phyloP scores from a whole-genome alignment of 148 eudicot species.

The Nepenthes gracilis region DNA sequence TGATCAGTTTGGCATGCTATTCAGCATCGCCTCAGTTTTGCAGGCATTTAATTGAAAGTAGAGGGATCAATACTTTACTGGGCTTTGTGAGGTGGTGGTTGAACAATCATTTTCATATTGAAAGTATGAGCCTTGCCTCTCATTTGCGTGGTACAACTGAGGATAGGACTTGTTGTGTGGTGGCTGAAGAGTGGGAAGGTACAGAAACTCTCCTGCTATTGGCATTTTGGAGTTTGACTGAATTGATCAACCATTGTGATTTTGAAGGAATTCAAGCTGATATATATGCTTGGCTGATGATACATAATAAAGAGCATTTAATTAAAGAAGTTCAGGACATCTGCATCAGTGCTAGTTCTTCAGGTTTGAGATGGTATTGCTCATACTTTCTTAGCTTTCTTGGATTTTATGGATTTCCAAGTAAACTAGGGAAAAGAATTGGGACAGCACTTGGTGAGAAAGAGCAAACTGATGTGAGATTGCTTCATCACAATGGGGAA shows the following conservation, averaged over 20 bases:
- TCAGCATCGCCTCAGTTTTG: slow-evolving; percentile 37
- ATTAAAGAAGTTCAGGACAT: slow-evolving; percentile 37
- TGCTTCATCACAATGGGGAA: slow-evolving; percentile 36
- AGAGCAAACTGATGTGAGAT: slow-evolving; percentile 48
- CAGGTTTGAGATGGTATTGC: slow-evolving; percentile 67
- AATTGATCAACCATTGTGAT: slow-evolving; percentile 33
- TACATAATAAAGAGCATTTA: slow-evolving; percentile 32
- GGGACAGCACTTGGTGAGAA: slow-evolving; percentile 34
- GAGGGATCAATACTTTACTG: slow-evolving; percentile 42
- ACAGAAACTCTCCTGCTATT: slow-evolving; percentile 43
- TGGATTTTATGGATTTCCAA: slow-evolving; percentile 64
- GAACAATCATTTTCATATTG: slow-evolving; percentile 26
- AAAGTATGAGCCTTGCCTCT: slow-evolving; percentile 27
- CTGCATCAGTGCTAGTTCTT: slow-evolving; percentile 22
- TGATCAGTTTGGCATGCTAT: slow-evolving; percentile 63
- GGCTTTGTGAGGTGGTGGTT: slow-evolving; percentile 45
- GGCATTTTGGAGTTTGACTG: slow-evolving; percentile 63
- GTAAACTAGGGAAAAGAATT: slow-evolving; percentile 43
- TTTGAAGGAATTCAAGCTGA: slow-evolving; percentile 16
- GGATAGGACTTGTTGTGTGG: slow-evolving; percentile 45
- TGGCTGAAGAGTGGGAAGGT: slow-evolving; percentile 66
- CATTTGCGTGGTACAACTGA: slow-evolving; percentile 25
- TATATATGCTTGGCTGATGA: slow-evolving; percentile 18
- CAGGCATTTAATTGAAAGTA: slow-evolving; percentile 20
- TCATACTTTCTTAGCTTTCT: slow-evolving; percentile 57